A percentile compares a stretch with the other conserved stretches of the same genome.
Evolutionary conservation across 2,329 filamentous ascomycete species (phyloP).

Genomic region (Aspergillus ustus): DNA sequence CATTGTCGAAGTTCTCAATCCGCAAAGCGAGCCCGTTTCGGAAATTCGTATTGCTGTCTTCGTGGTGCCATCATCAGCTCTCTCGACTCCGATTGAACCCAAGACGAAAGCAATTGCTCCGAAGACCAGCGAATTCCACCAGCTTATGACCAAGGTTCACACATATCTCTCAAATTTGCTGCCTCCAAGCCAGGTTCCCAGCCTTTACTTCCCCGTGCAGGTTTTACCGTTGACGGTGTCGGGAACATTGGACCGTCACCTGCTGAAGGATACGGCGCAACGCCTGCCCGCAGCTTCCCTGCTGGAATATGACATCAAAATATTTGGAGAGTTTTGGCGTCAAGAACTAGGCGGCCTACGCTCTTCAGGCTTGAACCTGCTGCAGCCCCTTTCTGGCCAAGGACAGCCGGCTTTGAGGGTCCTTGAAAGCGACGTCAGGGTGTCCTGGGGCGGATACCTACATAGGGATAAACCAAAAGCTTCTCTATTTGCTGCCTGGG

Average conservation of each 20-base stretch:
- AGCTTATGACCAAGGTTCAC: constrained; percentile 22
- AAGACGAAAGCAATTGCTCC: constrained; percentile 18
- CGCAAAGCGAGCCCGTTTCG: constrained; percentile 1
- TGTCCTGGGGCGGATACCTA: constrained; percentile 23
- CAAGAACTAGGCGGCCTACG: constrained; percentile 17
- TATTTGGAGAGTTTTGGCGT: constrained; percentile 29
- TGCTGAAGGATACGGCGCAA: constrained; percentile 22
- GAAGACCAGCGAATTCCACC: constrained; percentile 22
- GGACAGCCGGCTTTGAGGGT: constrained; percentile 16
- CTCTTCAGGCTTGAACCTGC: constrained; percentile 8
- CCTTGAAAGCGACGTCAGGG: constrained; percentile 8
- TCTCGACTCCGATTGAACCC: neutral
- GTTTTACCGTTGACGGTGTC: constrained; percentile 36
- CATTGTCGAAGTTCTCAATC: constrained; percentile 24
- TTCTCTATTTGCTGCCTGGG: constrained; percentile 48
- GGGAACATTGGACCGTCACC: constrained; percentile 40
- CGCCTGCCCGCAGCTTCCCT: constrained; percentile 16
- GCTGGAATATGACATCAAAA: constrained; percentile 26
- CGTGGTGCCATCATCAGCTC: constrained; percentile 18
- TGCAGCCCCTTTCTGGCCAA: constrained; percentile 19
- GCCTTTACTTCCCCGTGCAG: constrained; percentile 37
- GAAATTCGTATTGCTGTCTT: constrained; percentile 27
- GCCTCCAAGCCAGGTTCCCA: constrained; percentile 41
- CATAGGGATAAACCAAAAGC: constrained; percentile 19
- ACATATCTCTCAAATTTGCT: constrained; percentile 30